These are phyloP conservation scores for Yamadazyma mexicana DNA, from an alignment of 1,139 yeast species.

Conservation along the genomic window DNA sequence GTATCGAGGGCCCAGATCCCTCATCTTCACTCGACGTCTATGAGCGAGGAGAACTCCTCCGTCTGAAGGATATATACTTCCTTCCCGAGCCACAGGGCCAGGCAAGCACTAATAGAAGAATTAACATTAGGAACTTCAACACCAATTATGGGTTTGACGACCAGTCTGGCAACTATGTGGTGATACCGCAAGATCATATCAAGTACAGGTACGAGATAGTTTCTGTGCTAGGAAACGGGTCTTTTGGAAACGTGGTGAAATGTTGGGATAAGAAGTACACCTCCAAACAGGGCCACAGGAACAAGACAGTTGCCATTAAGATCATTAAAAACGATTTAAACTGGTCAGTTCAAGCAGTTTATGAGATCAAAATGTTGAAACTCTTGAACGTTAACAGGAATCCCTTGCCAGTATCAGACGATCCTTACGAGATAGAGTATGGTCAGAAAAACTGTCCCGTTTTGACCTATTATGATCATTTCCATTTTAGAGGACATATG, in stretches of 20 bases:
- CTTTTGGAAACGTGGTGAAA: constrained; percentile 78
- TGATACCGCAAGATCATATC: constrained; percentile 66
- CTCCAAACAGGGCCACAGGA: constrained; percentile 5
- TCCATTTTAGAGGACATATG: constrained; percentile 79
- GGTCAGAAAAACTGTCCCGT: constrained; percentile 34
- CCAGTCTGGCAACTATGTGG: constrained; percentile 58
- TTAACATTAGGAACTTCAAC: constrained; percentile 45
- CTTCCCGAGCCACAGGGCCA: constrained; percentile 22
- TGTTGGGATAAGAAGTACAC: constrained; percentile 68
- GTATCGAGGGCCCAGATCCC: constrained; percentile 1
- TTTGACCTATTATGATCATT: constrained; percentile 64
- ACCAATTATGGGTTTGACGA: constrained; percentile 77
- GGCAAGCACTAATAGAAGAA: constrained; percentile 13
- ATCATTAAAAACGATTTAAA: constrained; percentile 72
- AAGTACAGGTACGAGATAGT: constrained; percentile 71
- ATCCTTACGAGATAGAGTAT: constrained; percentile 17
- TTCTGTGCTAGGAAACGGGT: constrained; percentile 69
- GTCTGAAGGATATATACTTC: constrained; percentile 42
- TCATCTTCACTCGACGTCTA: constrained; percentile 36
- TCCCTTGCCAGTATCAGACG: constrained; percentile 10
- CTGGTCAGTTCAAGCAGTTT: constrained; percentile 76
- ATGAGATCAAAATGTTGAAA: constrained; percentile 71
- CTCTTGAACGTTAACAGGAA: constrained; percentile 26
- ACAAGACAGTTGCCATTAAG: constrained; percentile 64
- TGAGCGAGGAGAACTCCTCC: constrained; percentile 54